These are phyloP conservation scores for Sugiyamaella smithiae DNA, from an alignment of 805 yeast genomes.

Conservation along the genomic window DNA sequence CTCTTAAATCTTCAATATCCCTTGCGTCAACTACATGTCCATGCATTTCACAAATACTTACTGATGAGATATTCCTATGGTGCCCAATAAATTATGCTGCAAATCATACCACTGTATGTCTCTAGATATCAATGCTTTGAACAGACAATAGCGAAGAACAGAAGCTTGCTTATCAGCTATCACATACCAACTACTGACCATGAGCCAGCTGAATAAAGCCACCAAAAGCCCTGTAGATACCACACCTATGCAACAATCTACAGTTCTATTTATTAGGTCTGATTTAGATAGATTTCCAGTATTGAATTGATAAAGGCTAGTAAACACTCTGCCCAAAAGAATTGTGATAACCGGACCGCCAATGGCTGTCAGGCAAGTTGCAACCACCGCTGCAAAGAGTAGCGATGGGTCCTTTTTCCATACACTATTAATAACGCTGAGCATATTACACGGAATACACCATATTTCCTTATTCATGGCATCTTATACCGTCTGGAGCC, in stretches of 20 bases:
- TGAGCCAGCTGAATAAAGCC: slow-evolving; percentile 48
- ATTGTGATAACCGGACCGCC: slow-evolving; percentile 42
- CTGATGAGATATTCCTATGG: slow-evolving; percentile 26
- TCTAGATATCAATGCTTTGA: slow-evolving; percentile 44
- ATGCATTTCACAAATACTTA: slow-evolving; percentile 13
- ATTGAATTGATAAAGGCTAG: slow-evolving; percentile 38
- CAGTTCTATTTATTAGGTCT: slow-evolving; percentile 40
- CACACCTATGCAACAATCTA: slow-evolving; percentile 37
- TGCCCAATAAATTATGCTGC: slow-evolving; percentile 54
- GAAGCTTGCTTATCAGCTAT: slow-evolving; percentile 70
- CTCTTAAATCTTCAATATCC: slow-evolving; percentile 68
- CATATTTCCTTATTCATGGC: no score
- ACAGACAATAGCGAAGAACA: slow-evolving; percentile 50
- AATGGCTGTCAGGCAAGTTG: no score
- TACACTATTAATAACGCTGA: no score
- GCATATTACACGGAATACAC: no score
- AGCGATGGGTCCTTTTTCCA: no score
- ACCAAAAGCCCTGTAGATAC: slow-evolving; percentile 49
- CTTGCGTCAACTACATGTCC: slow-evolving; percentile 35
- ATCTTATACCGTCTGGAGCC: no score
- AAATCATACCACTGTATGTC: slow-evolving; percentile 64
- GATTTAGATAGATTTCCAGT: slow-evolving; percentile 32
- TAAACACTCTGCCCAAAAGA: slow-evolving; percentile 64
- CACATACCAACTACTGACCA: slow-evolving; percentile 59
- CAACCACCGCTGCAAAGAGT: no score